Conservation (phyloP, 2,329 filamentous ascomycete genomes). For the Dactylella cylindrospora region DNA sequence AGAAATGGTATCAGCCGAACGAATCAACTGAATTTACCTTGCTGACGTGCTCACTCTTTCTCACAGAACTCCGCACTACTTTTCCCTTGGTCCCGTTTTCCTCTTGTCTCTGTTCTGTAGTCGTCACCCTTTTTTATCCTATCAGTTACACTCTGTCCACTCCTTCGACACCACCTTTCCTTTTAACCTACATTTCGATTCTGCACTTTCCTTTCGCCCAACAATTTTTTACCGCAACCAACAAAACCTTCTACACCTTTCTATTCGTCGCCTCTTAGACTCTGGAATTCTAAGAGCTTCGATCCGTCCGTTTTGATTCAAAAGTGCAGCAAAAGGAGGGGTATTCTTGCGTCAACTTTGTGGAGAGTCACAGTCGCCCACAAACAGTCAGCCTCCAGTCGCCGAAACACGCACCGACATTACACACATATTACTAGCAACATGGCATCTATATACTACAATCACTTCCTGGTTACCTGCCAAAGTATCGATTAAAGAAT, state of each 20-base stretch:
- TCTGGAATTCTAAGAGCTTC: slow-evolving; percentile 16
- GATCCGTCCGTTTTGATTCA: slow-evolving; percentile 18
- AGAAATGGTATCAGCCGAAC: not conserved
- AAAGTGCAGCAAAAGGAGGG: slow-evolving; percentile 10
- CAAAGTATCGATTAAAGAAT: slow-evolving; percentile 10
- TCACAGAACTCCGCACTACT: too few species aligned
- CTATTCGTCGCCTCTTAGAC: slow-evolving; percentile 27
- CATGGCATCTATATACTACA: slow-evolving; percentile 18
- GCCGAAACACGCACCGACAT: slow-evolving; percentile 2
- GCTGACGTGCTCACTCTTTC: slow-evolving; percentile 42
- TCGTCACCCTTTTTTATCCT: slow-evolving; percentile 27
- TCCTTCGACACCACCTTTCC: slow-evolving; percentile 24
- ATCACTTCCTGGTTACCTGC: not conserved
- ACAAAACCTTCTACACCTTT: slow-evolving; percentile 18
- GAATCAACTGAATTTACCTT: slow-evolving; percentile 22
- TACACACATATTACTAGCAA: not conserved
- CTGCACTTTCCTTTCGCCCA: too few species aligned
- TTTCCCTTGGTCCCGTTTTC: too few species aligned
- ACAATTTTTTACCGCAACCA: slow-evolving; percentile 22
- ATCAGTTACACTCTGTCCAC: slow-evolving; percentile 25
- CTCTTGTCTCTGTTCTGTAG: not conserved
- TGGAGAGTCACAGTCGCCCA: slow-evolving; percentile 5
- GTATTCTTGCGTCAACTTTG: slow-evolving; percentile 9
- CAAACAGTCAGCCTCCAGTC: not conserved
- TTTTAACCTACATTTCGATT: slow-evolving; percentile 18